Conservation (phyloP, 176 grass and related monocot genomes). For the Zoysia japonica region DNA sequence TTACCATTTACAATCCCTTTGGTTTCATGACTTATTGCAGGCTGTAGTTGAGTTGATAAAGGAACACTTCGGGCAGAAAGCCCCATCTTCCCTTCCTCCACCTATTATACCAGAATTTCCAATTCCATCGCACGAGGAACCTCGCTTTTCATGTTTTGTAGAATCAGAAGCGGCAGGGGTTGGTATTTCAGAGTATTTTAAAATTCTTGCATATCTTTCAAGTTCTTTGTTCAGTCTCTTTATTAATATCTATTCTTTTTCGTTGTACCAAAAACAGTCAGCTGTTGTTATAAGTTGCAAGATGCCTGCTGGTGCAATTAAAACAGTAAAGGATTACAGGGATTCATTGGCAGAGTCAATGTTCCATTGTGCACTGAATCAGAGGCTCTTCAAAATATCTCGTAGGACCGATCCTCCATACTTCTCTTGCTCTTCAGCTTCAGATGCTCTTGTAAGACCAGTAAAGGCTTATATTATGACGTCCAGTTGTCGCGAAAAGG, state of each 20-base stretch:
- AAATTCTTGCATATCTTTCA: background rate
- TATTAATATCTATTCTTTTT: constrained; percentile 27
- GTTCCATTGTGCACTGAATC: constrained; percentile 97
- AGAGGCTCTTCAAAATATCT: constrained; percentile 98
- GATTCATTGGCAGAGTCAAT: constrained; percentile 91
- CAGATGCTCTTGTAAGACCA: constrained; percentile 81
- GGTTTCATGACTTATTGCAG: constrained; percentile 45
- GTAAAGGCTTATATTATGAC: constrained; percentile 98
- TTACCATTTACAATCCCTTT: constrained; percentile 34
- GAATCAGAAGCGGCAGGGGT: constrained; percentile 99
- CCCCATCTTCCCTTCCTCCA: constrained; percentile 46
- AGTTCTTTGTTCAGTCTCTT: background rate
- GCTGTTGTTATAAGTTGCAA: constrained; percentile 98
- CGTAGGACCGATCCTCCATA: constrained; percentile 83
- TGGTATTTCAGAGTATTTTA: constrained; percentile 36
- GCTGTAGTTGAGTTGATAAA: constrained; percentile 93
- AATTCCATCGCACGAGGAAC: constrained; percentile 86
- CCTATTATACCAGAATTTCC: constrained; percentile 73
- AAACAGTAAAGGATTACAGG: constrained; percentile 85
- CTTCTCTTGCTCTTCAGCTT: constrained; percentile 94
- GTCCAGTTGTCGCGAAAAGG: constrained; percentile 89
- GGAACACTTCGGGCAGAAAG: constrained; percentile 87
- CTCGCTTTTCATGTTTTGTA: constrained; percentile 97
- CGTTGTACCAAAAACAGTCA: constrained; percentile 65
- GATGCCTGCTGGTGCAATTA: constrained; percentile 78